Base-by-base conservation (phyloP, 192 early-diverging fungal species). In the Podila horticola region DNA sequence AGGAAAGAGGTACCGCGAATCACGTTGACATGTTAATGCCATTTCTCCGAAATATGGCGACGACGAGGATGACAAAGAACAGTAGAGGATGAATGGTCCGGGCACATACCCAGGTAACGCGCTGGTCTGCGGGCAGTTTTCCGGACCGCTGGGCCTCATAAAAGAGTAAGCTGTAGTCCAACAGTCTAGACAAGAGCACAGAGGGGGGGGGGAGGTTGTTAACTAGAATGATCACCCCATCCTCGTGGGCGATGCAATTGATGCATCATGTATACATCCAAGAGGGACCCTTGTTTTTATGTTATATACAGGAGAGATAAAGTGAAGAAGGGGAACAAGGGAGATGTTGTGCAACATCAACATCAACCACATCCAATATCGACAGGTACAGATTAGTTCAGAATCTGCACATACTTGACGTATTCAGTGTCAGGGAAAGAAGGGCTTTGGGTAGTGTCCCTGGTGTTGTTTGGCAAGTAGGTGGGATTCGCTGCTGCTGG, bases 101-200 rank as follows among this genome's bases (percentile, higher is more conserved):
- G 22, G 9, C n/a, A 51, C 72, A 69, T 82, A 75, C 70, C 86
- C 89, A 90, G 20, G 70, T 45, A 19, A 90, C 84, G 71, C 89
- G 74, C 50, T 88, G 86, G 58, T 87, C 70, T n/a, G 81, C 34
- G 19, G 86, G 82, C 5, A 90, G 67, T 20, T 79, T 84, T 24
- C 89, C 89, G 59, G 86, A 84, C 55, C 86, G 71, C 61, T 88
- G 87, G 13, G 89, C 89, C 67, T 90, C 89, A 64, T 87, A 90
- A 63, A 90, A 90, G 62, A 76, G 72, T 12, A 90, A 58, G 5
- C 84, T 84, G 38, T 87, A 77, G 62, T 83, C 81, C 29, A 90
- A 58, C 22, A 90, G 38, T 55, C 77, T 81, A 65, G 26, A 58
- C n/a, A n/a, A 38, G 10, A 7, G 19, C 26, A 29, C 17, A 48